phyloP scores from a whole-genome alignment of 345 rosid species.

The Eucalyptus cloeziana region DNA sequence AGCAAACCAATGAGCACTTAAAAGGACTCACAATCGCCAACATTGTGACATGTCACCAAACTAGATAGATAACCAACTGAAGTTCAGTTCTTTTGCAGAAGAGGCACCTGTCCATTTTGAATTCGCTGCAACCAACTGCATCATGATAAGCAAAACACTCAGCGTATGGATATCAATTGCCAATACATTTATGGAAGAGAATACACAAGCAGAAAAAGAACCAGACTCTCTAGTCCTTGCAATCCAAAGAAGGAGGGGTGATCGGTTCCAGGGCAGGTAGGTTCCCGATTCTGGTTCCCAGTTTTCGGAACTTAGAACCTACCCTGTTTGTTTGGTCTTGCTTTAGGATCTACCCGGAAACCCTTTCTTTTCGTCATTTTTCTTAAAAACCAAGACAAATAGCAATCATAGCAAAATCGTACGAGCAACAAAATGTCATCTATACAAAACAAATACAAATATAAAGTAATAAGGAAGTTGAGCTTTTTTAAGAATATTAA shows the following conservation, averaged over 20 bases:
- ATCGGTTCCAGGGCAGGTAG: not conserved
- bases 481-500: no score
- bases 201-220: not conserved
- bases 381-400: not conserved
- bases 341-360: not conserved
- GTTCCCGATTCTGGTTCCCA: not conserved
- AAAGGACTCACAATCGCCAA: not conserved
- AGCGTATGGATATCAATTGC: not conserved
- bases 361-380: not conserved
- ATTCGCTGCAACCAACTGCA: slow-evolving; percentile 88
- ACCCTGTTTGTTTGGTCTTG: not conserved
- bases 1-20: not conserved
- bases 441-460: no score
- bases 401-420: not conserved
- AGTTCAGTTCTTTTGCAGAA: not conserved
- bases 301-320: not conserved
- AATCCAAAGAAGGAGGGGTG: not conserved
- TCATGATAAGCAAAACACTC: not conserved
- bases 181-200: not conserved
- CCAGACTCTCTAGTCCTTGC: not conserved
- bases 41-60: not conserved
- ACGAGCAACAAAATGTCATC: not conserved
- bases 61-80: not conserved
- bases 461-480: no score
- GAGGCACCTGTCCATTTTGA: slow-evolving; percentile 62